Conservation (phyloP, 2,329 filamentous ascomycete genomes). For the Rutstroemia sp. region DNA sequence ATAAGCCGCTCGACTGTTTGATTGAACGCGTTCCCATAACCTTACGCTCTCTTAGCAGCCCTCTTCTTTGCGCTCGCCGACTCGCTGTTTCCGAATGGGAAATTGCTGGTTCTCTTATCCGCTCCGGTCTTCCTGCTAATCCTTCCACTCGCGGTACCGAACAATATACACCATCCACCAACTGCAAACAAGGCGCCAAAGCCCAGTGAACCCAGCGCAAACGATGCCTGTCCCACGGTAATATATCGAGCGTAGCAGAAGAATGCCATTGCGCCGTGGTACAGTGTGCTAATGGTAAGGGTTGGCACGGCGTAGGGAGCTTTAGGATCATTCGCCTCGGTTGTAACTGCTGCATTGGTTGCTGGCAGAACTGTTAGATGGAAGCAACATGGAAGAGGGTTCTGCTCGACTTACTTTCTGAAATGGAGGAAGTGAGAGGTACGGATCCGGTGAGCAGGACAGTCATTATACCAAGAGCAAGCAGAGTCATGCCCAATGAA, state of each 20-base stretch:
- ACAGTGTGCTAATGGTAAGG: conserved; percentile 48
- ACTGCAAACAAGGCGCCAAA: conserved; percentile 44
- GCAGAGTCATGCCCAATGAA: conserved; percentile 48
- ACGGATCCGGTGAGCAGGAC: conserved; percentile 58
- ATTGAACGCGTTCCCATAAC: background rate
- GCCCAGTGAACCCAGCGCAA: conserved; percentile 44
- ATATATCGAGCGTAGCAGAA: conserved; percentile 54
- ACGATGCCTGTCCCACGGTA: conserved; percentile 40
- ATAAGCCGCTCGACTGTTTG: background rate
- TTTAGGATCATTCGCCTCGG: conserved; percentile 40
- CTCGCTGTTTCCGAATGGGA: conserved; percentile 55
- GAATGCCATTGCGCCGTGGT: conserved; percentile 48
- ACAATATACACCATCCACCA: conserved; percentile 49
- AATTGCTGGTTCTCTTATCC: conserved; percentile 59
- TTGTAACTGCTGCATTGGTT: conserved; percentile 31
- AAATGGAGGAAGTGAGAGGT: conserved; percentile 42
- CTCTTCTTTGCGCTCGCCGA: conserved; percentile 27
- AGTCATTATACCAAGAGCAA: conserved; percentile 48
- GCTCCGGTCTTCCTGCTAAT: conserved; percentile 57
- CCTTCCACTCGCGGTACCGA: conserved; percentile 43
- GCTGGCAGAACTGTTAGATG: conserved; percentile 15
- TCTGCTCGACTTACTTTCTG: conserved; percentile 19
- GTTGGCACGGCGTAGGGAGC: conserved; percentile 52
- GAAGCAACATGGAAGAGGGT: background rate
- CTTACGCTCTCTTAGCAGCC: conserved; percentile 4